phyloP scores from a whole-genome alignment of 306 rosid species.

The Lathyrus aphaca region DNA sequence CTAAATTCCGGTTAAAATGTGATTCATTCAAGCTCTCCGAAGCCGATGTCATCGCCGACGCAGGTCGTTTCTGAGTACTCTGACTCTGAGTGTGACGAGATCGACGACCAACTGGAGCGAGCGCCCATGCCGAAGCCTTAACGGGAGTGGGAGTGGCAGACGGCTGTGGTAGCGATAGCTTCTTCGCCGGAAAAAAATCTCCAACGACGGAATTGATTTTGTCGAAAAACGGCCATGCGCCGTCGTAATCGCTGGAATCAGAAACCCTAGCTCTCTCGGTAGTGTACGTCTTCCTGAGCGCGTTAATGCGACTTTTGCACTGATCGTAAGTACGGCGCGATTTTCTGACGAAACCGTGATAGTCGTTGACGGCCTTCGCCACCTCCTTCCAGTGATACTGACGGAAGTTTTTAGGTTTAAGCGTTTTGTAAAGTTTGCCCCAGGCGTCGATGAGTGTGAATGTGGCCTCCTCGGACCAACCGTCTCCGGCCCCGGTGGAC shows the following conservation, averaged over 20 bases:
- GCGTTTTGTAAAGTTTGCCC: constrained; percentile 62
- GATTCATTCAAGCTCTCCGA: constrained; percentile 27
- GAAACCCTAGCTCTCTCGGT: constrained; percentile 66
- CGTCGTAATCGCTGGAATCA: constrained; percentile 46
- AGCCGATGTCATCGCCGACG: not conserved
- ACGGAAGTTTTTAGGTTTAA: constrained; percentile 66
- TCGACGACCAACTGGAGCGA: constrained; percentile 63
- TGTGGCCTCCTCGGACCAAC: constrained; percentile 73
- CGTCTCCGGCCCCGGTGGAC: constrained; percentile 60
- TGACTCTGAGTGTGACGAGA: constrained; percentile 36
- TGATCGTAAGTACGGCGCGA: constrained; percentile 62
- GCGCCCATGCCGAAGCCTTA: constrained; percentile 47
- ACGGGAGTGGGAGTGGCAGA: constrained; percentile 11
- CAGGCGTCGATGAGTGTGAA: constrained; percentile 72
- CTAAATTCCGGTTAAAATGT: constrained; percentile 45
- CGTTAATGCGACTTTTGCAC: constrained; percentile 77
- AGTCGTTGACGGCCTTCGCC: constrained; percentile 66
- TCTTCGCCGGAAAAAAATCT: constrained; percentile 40
- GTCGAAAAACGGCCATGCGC: constrained; percentile 62
- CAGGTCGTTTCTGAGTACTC: constrained; percentile 51
- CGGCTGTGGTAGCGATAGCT: constrained; percentile 36
- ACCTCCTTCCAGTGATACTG: constrained; percentile 74
- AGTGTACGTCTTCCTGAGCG: constrained; percentile 77
- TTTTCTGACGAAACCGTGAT: constrained; percentile 44
- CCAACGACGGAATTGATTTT: constrained; percentile 62